Percentiles rank a stretch among this genome's conserved stretches.
phyloP scores from a whole-genome alignment of 2,329 filamentous ascomycete genomes.

The Claviceps pusilla region DNA sequence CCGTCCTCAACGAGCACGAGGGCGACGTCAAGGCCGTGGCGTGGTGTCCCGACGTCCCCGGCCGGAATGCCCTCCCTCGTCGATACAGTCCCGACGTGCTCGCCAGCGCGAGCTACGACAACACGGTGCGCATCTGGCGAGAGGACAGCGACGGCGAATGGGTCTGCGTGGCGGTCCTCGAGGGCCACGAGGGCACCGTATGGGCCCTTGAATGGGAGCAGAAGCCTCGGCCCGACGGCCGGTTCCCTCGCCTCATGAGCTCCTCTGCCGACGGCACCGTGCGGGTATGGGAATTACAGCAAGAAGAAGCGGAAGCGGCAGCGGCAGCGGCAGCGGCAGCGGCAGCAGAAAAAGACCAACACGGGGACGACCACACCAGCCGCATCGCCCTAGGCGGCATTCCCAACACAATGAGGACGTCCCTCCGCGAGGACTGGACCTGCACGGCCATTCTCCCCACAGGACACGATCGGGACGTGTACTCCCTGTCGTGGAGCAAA shows the following conservation, averaged over 20 bases:
- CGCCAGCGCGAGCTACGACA: slow-evolving; percentile 85
- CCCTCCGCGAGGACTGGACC: slow-evolving; percentile 68
- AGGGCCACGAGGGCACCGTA: slow-evolving; percentile 72
- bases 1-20: slow-evolving; percentile 85
- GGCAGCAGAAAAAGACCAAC: slow-evolving; percentile 5
- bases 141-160: slow-evolving; percentile 84
- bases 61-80: slow-evolving; percentile 25
- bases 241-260: slow-evolving; percentile 54
- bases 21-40: slow-evolving; percentile 88
- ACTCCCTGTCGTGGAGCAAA: slow-evolving; percentile 72
- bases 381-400: slow-evolving; percentile 41
- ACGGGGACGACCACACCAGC: slow-evolving; percentile 17
- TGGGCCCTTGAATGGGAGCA: slow-evolving; percentile 72
- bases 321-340: too few relatives aligned
- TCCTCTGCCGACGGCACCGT: slow-evolving; percentile 73
- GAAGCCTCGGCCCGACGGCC: slow-evolving; percentile 19
- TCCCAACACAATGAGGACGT: slow-evolving; percentile 78
- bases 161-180: slow-evolving; percentile 71
- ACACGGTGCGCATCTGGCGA: slow-evolving; percentile 75
- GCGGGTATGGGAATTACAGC: slow-evolving; percentile 59
- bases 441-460: slow-evolving; percentile 62
- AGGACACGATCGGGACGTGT: slow-evolving; percentile 66
- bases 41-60: slow-evolving; percentile 64
- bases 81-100: slow-evolving; percentile 54
- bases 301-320: slow-evolving; percentile 24